These are phyloP conservation scores for Phanerochaete sordida DNA, from an alignment of 768 basidiomycete species.

Conservation along the genomic window DNA sequence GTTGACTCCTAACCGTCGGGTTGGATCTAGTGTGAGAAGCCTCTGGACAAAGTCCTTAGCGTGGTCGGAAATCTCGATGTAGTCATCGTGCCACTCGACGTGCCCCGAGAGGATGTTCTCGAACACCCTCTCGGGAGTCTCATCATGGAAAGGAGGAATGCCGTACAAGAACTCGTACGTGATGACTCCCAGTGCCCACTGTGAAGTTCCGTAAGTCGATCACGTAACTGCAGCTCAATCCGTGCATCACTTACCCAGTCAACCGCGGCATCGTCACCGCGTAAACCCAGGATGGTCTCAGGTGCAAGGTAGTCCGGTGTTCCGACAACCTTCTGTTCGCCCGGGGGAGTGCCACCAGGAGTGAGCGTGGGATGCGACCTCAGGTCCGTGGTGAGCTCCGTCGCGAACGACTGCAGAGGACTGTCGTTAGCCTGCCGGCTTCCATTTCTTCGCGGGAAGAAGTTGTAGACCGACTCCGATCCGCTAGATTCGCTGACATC, in stretches of 20 bases:
- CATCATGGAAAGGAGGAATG: slow-evolving; percentile 96
- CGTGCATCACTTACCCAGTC: slow-evolving; percentile 76
- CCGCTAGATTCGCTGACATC: slow-evolving; percentile 84
- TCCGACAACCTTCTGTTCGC: slow-evolving; percentile 93
- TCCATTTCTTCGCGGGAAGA: slow-evolving; percentile 46
- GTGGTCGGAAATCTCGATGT: slow-evolving; percentile 80
- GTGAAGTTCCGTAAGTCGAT: slow-evolving; percentile 13
- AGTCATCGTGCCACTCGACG: slow-evolving; percentile 95
- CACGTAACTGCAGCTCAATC: slow-evolving; percentile 7
- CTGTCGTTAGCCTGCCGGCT: slow-evolving; percentile 53
- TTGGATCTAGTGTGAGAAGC: slow-evolving; percentile 78
- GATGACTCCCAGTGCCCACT: slow-evolving; percentile 99
- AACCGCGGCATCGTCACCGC: slow-evolving; percentile 91
- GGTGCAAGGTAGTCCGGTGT: slow-evolving; percentile 98
- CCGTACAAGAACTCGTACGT: slow-evolving; percentile 98
- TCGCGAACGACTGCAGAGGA: slow-evolving; percentile 83
- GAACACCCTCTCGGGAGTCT: slow-evolving; percentile 95
- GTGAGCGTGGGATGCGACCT: slow-evolving; percentile 71
- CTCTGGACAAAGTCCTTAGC: slow-evolving; percentile 88
- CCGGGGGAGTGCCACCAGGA: slow-evolving; percentile 68
- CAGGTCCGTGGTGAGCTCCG: slow-evolving; percentile 78
- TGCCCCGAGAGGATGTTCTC: slow-evolving; percentile 96
- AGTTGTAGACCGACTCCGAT: slow-evolving; percentile 67
- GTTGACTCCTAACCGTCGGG: slow-evolving; percentile 73
- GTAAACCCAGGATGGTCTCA: slow-evolving; percentile 91